Conservation (phyloP, 1,284 basidiomycete genomes). For the Sporisorium reilianum region DNA sequence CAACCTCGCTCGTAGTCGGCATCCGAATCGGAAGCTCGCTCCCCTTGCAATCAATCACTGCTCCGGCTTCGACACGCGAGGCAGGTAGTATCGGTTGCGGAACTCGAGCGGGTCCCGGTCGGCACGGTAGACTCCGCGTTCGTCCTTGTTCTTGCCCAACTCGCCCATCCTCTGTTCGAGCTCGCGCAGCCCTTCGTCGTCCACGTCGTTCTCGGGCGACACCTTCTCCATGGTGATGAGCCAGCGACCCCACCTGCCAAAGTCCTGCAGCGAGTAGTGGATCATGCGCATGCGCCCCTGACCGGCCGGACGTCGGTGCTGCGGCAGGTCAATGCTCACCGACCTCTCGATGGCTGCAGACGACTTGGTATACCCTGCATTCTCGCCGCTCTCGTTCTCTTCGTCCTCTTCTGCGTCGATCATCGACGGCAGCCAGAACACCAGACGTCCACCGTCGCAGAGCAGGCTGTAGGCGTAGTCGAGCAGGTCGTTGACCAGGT, state of each 20-base stretch:
- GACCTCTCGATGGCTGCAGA: slow-evolving; percentile 37
- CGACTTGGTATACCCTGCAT: slow-evolving; percentile 72
- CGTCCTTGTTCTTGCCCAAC: slow-evolving; percentile 46
- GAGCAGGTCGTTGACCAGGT: slow-evolving; percentile 84
- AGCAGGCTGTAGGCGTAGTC: slow-evolving; percentile 85
- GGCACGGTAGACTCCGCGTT: slow-evolving; percentile 46
- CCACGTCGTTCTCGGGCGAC: slow-evolving; percentile 40
- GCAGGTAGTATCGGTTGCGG: slow-evolving; percentile 55
- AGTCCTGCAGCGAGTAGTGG: slow-evolving; percentile 91
- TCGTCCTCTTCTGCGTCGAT: slow-evolving; percentile 53
- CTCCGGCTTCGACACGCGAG: slow-evolving; percentile 22
- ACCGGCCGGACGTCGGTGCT: slow-evolving; percentile 41
- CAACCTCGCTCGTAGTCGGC: no score
- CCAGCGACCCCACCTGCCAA: slow-evolving; percentile 89
- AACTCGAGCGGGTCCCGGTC: slow-evolving; percentile 58
- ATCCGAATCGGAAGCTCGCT: background rate
- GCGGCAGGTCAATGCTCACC: slow-evolving; percentile 76
- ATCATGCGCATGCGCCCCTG: slow-evolving; percentile 68
- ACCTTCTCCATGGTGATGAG: slow-evolving; percentile 64
- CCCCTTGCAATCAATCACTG: no score
- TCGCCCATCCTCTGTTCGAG: slow-evolving; percentile 38
- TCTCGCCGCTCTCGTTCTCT: slow-evolving; percentile 31
- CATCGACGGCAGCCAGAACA: slow-evolving; percentile 76
- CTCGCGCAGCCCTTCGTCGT: slow-evolving; percentile 34
- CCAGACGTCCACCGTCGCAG: slow-evolving; percentile 85